Evolutionary conservation across 2,329 filamentous ascomycete species (phyloP), one percentile per base, ranked within the genome.

Genomic region (Pyricularia sp.): DNA sequence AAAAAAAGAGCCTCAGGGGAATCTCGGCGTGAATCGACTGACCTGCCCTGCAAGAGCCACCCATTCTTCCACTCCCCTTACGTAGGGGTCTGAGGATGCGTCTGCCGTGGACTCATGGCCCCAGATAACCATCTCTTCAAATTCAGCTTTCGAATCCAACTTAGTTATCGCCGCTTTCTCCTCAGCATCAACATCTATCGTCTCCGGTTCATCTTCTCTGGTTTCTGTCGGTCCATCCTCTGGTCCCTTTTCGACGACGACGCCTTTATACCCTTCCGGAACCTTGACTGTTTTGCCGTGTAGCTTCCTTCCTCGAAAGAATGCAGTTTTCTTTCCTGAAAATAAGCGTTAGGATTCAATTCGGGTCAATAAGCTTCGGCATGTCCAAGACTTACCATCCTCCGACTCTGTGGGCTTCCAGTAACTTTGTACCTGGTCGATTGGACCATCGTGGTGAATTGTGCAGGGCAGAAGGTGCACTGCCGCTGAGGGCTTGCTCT

Each of bases 81-180:
- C 82, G 76, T 93, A 95, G 1, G 85, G 82, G 78, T 97, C 92
- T 6, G 80, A 80, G 31, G 82, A 82, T 0, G 83, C 82, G 70
- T 90, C 88, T 6, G 88, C 88, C 66, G 86, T 73, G 0, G 80
- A 78, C 72, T 95, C 93, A 77, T 97, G 93, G 0, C 86, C 89
- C 94, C 94, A 98, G n/a, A 97, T 84, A 3, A 92, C 80, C 67
- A 97, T 77, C 68, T 91, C 83, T 7, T 93, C 87, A 75, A 97
- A 97, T 20, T 83, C 83, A 1, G 88, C 88, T 25, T 88, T 82
- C 63, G 87, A 81, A 67, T 91, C 84, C 72, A 94, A 79, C 11
- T 87, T 85, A 1, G 85, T 82, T 28, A 85, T 82, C 14, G 81
- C 77, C 9, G 76, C 74, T 59, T 80, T 74, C 20, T 81, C 80